Conservation (phyloP, 2,329 filamentous ascomycete species). For the Beauveria caledonica region DNA sequence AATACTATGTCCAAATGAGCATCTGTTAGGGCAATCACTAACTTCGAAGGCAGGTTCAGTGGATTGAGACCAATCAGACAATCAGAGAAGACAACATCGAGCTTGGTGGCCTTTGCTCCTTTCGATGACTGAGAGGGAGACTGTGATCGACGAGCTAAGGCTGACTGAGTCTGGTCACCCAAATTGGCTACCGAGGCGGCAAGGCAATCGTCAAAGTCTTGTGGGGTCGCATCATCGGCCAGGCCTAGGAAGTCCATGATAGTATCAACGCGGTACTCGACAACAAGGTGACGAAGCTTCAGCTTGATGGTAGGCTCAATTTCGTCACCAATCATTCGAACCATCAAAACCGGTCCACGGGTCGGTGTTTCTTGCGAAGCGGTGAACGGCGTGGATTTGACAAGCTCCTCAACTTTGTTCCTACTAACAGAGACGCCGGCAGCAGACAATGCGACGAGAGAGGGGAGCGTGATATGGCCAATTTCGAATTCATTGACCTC, state of each 20-base stretch:
- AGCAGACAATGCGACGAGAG: conserved; percentile 71
- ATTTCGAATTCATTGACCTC: conserved; percentile 57
- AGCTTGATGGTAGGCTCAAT: conserved; percentile 86
- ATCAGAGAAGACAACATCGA: conserved; percentile 72
- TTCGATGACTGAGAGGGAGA: conserved; percentile 21
- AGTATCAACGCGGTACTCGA: conserved; percentile 85
- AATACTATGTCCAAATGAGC: conserved; percentile 62
- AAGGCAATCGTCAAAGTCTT: conserved; percentile 68
- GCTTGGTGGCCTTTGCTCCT: conserved; percentile 48
- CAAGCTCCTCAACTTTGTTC: conserved; percentile 61
- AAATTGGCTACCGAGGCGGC: conserved; percentile 73
- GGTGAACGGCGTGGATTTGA: conserved; percentile 43
- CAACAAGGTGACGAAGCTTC: conserved; percentile 71
- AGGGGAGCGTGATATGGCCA: conserved; percentile 77
- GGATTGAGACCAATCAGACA: conserved; percentile 83
- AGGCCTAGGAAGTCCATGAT: conserved; percentile 72
- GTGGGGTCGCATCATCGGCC: conserved; percentile 54
- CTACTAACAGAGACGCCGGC: conserved; percentile 53
- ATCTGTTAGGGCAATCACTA: conserved; percentile 70
- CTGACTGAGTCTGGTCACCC: conserved; percentile 52
- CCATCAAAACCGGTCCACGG: conserved; percentile 59
- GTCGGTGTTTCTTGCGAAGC: conserved; percentile 20
- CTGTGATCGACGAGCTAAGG: conserved; percentile 26
- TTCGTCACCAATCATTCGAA: conserved; percentile 85
- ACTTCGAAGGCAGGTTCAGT: conserved; percentile 63